Evolutionary conservation across 2,329 filamentous ascomycete species (phyloP).

Genomic region (Ascosphaera apis): DNA sequence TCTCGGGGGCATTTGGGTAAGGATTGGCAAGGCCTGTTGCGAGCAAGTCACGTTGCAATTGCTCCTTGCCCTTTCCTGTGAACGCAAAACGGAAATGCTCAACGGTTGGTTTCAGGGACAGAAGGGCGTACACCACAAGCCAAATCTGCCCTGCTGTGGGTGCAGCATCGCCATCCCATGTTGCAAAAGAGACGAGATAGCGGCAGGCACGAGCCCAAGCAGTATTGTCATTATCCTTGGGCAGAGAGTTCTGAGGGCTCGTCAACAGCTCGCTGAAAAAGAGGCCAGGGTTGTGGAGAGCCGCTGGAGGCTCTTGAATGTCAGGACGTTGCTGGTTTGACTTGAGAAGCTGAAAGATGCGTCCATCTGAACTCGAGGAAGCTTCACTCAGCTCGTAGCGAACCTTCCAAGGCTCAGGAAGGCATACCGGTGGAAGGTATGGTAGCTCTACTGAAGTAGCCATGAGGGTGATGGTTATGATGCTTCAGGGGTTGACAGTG

Average conservation of each 20-base stretch:
- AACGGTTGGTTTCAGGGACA: constrained; percentile 11
- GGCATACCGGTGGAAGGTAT: constrained; percentile 6
- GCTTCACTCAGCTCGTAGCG: constrained; percentile 7
- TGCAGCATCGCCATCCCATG: constrained; percentile 11
- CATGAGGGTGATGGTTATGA: constrained; percentile 2
- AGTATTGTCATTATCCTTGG: constrained; percentile 14
- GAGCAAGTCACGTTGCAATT: constrained; percentile 11
- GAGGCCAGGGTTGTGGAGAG: constrained; percentile 11
- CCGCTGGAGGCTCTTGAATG: constrained; percentile 7
- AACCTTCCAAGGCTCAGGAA: constrained; percentile 8
- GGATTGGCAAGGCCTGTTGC: constrained; percentile 20
- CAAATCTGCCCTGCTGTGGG: constrained; percentile 18
- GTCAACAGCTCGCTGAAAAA: constrained; percentile 11
- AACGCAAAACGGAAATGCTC: constrained; percentile 16
- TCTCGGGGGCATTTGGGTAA: constrained; percentile 18
- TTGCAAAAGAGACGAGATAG: constrained; percentile 12
- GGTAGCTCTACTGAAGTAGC: constrained; percentile 1
- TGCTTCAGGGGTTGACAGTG: too few species aligned
- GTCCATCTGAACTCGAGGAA: constrained; percentile 4
- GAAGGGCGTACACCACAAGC: constrained; percentile 17
- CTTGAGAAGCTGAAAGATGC: constrained; percentile 6
- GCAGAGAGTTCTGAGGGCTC: constrained; percentile 7
- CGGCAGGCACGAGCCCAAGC: constrained; percentile 15
- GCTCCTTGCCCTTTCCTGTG: constrained; percentile 9
- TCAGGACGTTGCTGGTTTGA: constrained; percentile 7